Evolutionary conservation across 106 monocot species (phyloP).

Genomic region (Allium cepa): DNA sequence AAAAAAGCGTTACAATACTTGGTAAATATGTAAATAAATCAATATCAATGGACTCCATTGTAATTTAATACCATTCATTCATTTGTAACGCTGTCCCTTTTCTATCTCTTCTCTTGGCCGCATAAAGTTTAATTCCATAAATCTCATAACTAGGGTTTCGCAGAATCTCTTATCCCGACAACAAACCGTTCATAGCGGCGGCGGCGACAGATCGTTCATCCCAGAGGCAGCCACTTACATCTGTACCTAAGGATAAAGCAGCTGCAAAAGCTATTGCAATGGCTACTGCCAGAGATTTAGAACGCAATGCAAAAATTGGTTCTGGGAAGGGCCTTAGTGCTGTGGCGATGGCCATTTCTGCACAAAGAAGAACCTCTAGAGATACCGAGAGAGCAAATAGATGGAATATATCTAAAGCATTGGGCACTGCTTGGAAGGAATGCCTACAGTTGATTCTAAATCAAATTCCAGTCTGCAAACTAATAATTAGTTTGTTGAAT

Average conservation of each 20-base stretch:
- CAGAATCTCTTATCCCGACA: too few species aligned
- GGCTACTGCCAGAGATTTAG: constrained; percentile 82
- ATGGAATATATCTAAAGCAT: constrained; percentile 92
- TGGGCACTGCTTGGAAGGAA: constrained; percentile 88
- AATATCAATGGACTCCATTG: too few species aligned
- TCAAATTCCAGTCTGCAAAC: constrained; percentile 60
- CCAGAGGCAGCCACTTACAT: too few species aligned
- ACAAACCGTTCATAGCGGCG: too few species aligned
- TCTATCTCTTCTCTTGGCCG: too few species aligned
- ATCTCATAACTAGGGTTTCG: too few species aligned
- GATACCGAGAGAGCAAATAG: constrained; percentile 88
- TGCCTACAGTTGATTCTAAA: constrained; percentile 68
- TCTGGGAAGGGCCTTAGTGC: constrained; percentile 96
- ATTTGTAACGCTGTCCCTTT: too few species aligned
- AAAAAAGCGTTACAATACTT: too few species aligned
- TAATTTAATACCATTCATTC: too few species aligned
- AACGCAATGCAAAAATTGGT: constrained; percentile 79
- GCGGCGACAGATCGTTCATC: too few species aligned
- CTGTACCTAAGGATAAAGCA: constrained; percentile 68
- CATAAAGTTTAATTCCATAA: too few species aligned
- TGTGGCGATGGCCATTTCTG: constrained; percentile 98
- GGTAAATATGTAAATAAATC: too few species aligned
- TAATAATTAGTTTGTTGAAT: constrained; percentile 74
- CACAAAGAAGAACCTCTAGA: constrained; percentile 74
- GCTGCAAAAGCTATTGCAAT: constrained; percentile 80